Base-by-base conservation (phyloP, 1,284 basidiomycete genomes). In the Puccinia coronata region DNA sequence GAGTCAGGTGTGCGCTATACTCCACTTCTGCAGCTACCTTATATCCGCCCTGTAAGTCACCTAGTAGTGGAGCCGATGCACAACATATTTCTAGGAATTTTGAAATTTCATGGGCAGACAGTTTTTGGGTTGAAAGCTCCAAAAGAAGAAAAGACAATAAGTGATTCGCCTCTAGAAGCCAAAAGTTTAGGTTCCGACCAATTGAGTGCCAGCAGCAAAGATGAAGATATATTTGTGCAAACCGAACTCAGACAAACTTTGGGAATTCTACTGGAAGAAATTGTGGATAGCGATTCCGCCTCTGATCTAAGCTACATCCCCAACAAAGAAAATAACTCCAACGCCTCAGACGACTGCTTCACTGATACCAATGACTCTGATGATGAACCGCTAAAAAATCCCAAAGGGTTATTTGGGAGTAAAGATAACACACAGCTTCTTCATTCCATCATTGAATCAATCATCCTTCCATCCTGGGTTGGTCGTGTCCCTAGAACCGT, bases 41-140 rank as follows among this genome's bases (percentile, higher is more conserved):
- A 78, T 69, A n/a, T 78, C 23, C 43, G 51, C 39, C 63, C 25
- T 51, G 43, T 67, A 25, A 69, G n/a, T 20, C 63, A 67, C 31
- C 55, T 49, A 12, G 63, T 69, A 16, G 63, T 78, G n/a, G 75
- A 78, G 36, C 75, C 75, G 14, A 78, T 78, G 75, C 75, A 78
- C 31, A 78, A 69, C 25, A 39, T 78, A 23, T 78, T 65, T 28
- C 47, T 78, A 23, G 75, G 75, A 20, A 12, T 78, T 3, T 36
- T 78, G 47, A 78, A 78, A 34, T 53, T 69, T 69, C 75, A 78
- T 69, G 69, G 47, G 3, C 34, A 51, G 23, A 14, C 6, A 6
- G 34, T 71, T 31, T 71, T 71, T 31, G 69, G 43, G 53, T 55
- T 71, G 23, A 71, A 71, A 55, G 6, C 34, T 14, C 63, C 39